Percentiles rank a stretch among this genome's conserved stretches.
phyloP scores from a whole-genome alignment of 1,139 yeast genomes.

The Yamadazyma membranifaciens region DNA sequence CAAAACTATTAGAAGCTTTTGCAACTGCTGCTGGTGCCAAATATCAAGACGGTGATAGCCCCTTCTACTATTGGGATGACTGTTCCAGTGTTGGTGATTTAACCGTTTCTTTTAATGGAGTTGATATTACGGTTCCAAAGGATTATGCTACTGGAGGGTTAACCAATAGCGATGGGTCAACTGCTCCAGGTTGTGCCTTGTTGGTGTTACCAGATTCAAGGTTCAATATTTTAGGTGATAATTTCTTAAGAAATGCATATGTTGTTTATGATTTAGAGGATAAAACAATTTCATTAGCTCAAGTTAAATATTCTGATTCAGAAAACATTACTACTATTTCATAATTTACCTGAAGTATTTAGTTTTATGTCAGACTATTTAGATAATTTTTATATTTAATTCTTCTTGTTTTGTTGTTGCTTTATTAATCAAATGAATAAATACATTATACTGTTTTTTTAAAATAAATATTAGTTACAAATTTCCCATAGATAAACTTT shows the following conservation, averaged over 20 bases:
- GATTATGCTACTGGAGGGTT: constrained; percentile 2
- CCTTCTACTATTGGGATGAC: constrained; percentile 9
- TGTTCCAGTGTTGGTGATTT: constrained; percentile 13
- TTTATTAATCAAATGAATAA: neutral
- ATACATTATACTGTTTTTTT: neutral
- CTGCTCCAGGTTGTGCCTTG: constrained; percentile 8
- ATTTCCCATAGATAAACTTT: neutral
- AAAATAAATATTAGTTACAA: constrained; percentile 6
- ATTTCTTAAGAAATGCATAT: constrained; percentile 70
- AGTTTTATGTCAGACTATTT: no score
- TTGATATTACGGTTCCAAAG: constrained; percentile 27
- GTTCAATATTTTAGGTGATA: constrained; percentile 59
- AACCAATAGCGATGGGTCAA: constrained; percentile 10
- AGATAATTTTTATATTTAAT: neutral
- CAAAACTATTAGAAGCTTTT: constrained; percentile 17
- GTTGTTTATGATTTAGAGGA: constrained; percentile 74
- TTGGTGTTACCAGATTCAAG: constrained; percentile 4
- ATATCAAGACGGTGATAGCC: neutral
- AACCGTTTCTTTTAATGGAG: constrained; percentile 31
- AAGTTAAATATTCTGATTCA: constrained; percentile 42
- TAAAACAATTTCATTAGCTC: constrained; percentile 63
- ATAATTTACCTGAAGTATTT: neutral
- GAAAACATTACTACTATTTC: constrained; percentile 31
- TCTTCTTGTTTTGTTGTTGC: neutral
- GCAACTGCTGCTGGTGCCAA: constrained; percentile 13